Conservation (phyloP, 495 filamentous ascomycete genomes). For the Aspergillus saccharolyticus region DNA sequence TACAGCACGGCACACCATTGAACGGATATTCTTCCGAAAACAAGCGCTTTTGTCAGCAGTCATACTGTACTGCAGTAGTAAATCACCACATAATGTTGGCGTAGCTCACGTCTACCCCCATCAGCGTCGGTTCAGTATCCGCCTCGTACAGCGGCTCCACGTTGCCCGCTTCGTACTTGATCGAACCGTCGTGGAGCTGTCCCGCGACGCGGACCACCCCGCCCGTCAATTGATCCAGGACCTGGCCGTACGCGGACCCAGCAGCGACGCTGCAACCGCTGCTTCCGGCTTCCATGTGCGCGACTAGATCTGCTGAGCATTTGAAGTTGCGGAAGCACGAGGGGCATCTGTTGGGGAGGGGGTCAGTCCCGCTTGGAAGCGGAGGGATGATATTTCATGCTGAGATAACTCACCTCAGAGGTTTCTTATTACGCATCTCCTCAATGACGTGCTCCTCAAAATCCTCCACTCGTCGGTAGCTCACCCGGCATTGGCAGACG, state of each 20-base stretch:
- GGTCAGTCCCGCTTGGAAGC: neutral
- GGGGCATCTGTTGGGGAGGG: conserved; percentile 28
- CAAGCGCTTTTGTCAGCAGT: no score
- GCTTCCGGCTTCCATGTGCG: conserved; percentile 45
- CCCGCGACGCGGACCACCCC: conserved; percentile 38
- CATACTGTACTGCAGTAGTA: no score
- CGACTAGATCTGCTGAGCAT: conserved; percentile 36
- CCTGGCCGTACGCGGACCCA: conserved; percentile 28
- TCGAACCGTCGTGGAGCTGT: conserved; percentile 23
- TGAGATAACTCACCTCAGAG: conserved; percentile 13
- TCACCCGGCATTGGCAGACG: conserved; percentile 22
- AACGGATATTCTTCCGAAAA: no score
- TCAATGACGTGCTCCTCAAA: conserved; percentile 24
- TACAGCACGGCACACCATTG: no score
- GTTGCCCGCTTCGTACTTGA: conserved; percentile 21
- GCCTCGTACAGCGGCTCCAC: conserved; percentile 4
- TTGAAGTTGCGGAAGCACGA: conserved; percentile 43
- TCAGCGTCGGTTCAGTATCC: neutral
- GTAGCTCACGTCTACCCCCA: conserved; percentile 2
- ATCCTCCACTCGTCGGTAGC: conserved; percentile 6
- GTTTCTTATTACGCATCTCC: conserved; percentile 11
- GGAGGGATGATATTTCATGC: neutral
- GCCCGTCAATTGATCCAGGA: conserved; percentile 44
- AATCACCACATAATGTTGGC: no score
- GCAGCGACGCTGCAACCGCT: conserved; percentile 40